Evolutionary conservation across 805 yeast genomes (phyloP), one percentile per base, ranked within the genome.

Genomic region (Starmerella kuoi): DNA sequence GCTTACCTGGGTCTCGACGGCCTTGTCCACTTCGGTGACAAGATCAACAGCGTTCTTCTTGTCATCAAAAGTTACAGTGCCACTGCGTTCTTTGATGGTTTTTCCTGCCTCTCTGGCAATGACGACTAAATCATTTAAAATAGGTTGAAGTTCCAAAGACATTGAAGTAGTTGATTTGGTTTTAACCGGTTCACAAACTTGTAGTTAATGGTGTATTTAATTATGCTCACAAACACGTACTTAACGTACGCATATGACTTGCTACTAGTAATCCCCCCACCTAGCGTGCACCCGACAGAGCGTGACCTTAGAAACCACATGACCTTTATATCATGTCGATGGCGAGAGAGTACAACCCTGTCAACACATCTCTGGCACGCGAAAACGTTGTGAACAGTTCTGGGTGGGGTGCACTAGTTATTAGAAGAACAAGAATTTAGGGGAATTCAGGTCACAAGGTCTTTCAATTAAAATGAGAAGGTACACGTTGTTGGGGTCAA

Each of bases 41-140:
- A 76, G 59, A 54, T 76, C 82, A 4, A 75, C 79, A 3, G 75
- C 66, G 51, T 75, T 75, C 46, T 70, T 69, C 60, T 74, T 74
- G 54, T 74, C 76, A 51, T 69, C 77, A 48, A 68, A 74, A 2
- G 52, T 37, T 53, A 60, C 58, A 31, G 57, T 67, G 11, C 80
- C 79, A 3, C 74, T 62, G 40, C 69, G 68, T 2, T 65, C 59
- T 32, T 62, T 63, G 47, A 75, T 75, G 19, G 72, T 61, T 2
- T 63, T 65, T 17, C 80, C 80, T 8, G 72, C 71, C 40, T 63
- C 64, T 15, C 48, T 52, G 24, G 75, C 74, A 6, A 69, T 47
- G 15, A 49, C 56, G 2, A 66, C 61, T 4, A 71, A 59, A 38
- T 61, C 59, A 26, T 61, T 62, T 25, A 57, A 57, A 22, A 71